phyloP scores from a whole-genome alignment of 2,329 filamentous ascomycete genomes.

The Corinectria fuckeliana region DNA sequence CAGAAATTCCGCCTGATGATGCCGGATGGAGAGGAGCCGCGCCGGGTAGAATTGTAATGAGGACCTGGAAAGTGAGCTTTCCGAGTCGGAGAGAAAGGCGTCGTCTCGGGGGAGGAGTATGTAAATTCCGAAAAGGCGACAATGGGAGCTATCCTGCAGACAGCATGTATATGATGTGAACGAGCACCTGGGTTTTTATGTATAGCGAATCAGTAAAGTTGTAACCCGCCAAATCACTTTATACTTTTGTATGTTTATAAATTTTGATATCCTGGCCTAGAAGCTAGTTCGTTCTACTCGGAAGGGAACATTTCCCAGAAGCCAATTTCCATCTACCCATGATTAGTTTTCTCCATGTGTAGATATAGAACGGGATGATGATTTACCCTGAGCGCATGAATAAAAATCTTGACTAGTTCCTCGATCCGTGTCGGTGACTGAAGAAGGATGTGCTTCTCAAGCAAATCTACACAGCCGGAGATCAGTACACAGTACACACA shows the following conservation, averaged over 20 bases:
- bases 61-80: background rate
- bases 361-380: background rate
- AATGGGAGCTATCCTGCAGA: constrained; percentile 15
- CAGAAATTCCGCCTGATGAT: constrained; percentile 58
- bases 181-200: constrained; percentile 5
- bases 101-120: background rate
- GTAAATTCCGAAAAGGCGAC: constrained; percentile 13
- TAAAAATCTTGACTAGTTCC: constrained; percentile 83
- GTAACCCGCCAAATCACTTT: constrained; percentile 18
- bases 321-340: constrained; percentile 57
- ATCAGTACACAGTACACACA: too few relatives aligned
- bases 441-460: constrained; percentile 76
- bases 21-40: constrained; percentile 55
- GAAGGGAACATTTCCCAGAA: constrained; percentile 62
- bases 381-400: constrained; percentile 81
- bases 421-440: constrained; percentile 80
- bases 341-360: background rate
- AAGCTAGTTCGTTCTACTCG: constrained; percentile 21
- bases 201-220: constrained; percentile 6
- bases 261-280: constrained; percentile 6
- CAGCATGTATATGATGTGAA: constrained; percentile 17
- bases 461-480: constrained; percentile 59
- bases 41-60: constrained; percentile 46
- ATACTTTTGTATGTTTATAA: constrained; percentile 29
- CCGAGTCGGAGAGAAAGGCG: background rate